Evolutionary conservation across 345 rosid genomes (phyloP), one percentile per base, ranked within the genome.

Genomic region (Bruguiera gymnorhiza): DNA sequence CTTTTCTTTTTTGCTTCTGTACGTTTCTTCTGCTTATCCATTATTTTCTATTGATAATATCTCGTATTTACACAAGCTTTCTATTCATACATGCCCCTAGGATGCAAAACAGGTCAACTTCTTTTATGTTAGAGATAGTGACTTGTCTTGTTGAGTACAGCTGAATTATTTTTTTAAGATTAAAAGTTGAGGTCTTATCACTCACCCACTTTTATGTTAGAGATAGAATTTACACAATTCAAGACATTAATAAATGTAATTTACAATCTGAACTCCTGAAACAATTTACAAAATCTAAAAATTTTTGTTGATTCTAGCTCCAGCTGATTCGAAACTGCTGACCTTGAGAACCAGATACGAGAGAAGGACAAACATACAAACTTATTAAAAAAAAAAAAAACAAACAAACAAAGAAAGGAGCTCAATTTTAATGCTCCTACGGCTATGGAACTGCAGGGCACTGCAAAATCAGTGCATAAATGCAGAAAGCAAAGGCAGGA

Each of bases 201-300:
- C 15, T 15, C 18, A 0, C 50, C 18, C 16, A 0, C 0, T 39
- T 11, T 39, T 39, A 39, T 39, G 46, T 39, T 39, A 13, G 15
- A 39, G 46, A 39, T 39, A 9, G 43, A n/a, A 48, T 55, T 20
- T 46, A 67, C 51, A 50, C 27, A 39, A 10, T 48, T 56, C 5
- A 32, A 36, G 62, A 24, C 11, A 71, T 62, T 21, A 13, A 61
- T 23, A 6, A 55, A 43, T 43, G 18, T 56, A 51, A 29, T 46
- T 48, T 63, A 77, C 72, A 67, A 36, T 60, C 52, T 58, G 46
- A 32, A n/a, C 13, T 37, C n/a, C 51, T 50, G 55, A 61, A 43
- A 9, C 31, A 60, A 23, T 34, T 9, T 46, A 10, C 46, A 48
- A 3, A 5, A 3, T 34, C 32, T 18, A 60, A 31, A 21, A 43